phyloP scores from a whole-genome alignment of 768 basidiomycete species.

The Hortiboletus flavorubellus region DNA sequence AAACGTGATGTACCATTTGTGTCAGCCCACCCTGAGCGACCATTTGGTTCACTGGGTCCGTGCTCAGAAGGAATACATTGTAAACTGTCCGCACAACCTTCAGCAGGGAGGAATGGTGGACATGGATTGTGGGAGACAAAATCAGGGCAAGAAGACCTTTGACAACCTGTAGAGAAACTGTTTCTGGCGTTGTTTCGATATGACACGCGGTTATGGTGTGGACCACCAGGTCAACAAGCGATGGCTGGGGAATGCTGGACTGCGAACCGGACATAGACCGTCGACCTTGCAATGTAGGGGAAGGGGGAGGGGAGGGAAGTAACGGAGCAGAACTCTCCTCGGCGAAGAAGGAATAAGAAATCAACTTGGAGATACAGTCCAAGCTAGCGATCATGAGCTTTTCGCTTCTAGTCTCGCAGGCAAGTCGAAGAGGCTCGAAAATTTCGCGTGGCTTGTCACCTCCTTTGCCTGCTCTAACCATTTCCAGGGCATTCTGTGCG shows the following conservation, averaged over 20 bases:
- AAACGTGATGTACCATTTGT: constrained; percentile 98
- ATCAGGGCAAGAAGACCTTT: constrained; percentile 90
- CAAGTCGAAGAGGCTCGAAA: constrained; percentile 92
- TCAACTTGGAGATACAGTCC: constrained; percentile 96
- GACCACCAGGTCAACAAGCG: constrained; percentile 89
- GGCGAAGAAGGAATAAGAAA: constrained; percentile 95
- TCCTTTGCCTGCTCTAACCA: constrained; percentile 73
- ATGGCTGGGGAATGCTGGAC: constrained; percentile 53
- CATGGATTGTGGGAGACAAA: constrained; percentile 78
- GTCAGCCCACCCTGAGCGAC: constrained; percentile 97
- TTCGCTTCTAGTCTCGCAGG: constrained; percentile 92
- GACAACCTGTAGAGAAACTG: constrained; percentile 94
- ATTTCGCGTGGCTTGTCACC: constrained; percentile 81
- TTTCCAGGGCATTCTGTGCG: constrained; percentile 75
- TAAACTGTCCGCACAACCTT: constrained; percentile 98
- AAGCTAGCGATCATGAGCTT: constrained; percentile 95
- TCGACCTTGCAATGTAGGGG: constrained; percentile 51
- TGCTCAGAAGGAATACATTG: constrained; percentile 92
- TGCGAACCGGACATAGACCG: constrained; percentile 45
- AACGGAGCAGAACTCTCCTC: constrained; percentile 50
- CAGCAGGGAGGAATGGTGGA: constrained; percentile 93
- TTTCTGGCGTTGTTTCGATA: constrained; percentile 80
- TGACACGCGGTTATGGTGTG: constrained; percentile 94
- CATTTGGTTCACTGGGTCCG: constrained; percentile 91
- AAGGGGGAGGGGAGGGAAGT: constrained; percentile 73